Base-by-base conservation (phyloP, 495 filamentous ascomycete genomes). In the Letharia columbiana region DNA sequence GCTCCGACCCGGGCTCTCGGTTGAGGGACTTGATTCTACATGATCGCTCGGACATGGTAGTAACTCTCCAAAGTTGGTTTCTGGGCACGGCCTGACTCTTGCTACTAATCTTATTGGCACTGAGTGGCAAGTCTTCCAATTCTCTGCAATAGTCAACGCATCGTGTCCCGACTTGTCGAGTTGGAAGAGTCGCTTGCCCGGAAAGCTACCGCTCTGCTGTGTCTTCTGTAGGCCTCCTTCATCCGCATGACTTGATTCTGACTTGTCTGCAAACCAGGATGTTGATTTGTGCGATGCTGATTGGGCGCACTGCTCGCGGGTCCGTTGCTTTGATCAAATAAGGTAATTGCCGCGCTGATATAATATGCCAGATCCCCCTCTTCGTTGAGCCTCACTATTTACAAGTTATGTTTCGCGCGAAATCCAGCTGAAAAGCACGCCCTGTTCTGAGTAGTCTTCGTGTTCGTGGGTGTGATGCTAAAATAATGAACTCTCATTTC, bases 361-460 rank as follows among this genome's bases (percentile, higher is more conserved):
- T 37, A 35, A 57, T 10, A 57, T 37, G 17, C 33, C 7, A 57
- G 5, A 37, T 37, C 10, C 15, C 7, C 33, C 18, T 2, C 13
- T 35, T 54, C 15, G 33, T 33, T 57, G 54, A 57, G 54, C 54
- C 54, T 57, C 54, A 57, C 54, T 57, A 57, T 57, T 12, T 37
- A 37, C 54, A 35, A 57, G 11, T 0, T 57, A 0, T 1, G 18
- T 37, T 17, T 6, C 28, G 0, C 39, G 54, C 7, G 8, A 37
- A n/a, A 57, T 1, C 2, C 33, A 57, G 54, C 54, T 37, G 54
- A 57, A 57, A 57, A n/a, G 31, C 54, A n/a, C 31, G 54, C 31
- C 54, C 33, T 57, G 31, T 37, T 57, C 54, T 37, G 33, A 57
- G 17, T 17, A 4, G 15, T 35, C 31, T 11, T 57, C 54, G 31